phyloP scores from a whole-genome alignment of 805 yeast genomes.

The Saccharomyces cerevisiae region DNA sequence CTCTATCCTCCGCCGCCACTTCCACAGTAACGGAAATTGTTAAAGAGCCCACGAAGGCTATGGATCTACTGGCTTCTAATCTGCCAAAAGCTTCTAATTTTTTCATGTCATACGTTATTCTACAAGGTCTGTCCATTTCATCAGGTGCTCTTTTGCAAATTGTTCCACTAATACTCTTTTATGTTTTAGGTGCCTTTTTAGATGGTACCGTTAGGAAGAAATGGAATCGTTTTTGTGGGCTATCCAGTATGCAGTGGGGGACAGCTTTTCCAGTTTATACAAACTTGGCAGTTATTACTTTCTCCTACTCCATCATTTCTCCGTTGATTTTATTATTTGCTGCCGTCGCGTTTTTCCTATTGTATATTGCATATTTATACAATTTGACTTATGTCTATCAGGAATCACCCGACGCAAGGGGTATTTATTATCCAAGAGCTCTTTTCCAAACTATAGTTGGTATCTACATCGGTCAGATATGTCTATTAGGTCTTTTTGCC shows the following conservation, averaged over 20 bases:
- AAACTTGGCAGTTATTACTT: slow-evolving; percentile 57
- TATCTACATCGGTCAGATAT: slow-evolving; percentile 76
- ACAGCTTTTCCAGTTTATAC: slow-evolving; percentile 70
- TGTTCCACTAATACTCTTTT: slow-evolving; percentile 49
- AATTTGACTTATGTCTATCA: slow-evolving; percentile 63
- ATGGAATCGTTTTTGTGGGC: slow-evolving; percentile 47
- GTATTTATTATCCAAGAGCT: slow-evolving; percentile 81
- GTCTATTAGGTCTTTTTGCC: slow-evolving; percentile 76
- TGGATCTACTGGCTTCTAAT: slow-evolving; percentile 53
- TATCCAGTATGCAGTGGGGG: slow-evolving; percentile 59
- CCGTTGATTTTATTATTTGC: slow-evolving; percentile 78
- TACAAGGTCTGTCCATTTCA: slow-evolving; percentile 61
- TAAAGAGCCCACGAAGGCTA: slow-evolving; percentile 48
- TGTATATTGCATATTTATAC: slow-evolving; percentile 73
- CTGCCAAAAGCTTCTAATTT: slow-evolving; percentile 70
- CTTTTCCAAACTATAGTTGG: slow-evolving; percentile 84
- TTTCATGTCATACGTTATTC: slow-evolving; percentile 55
- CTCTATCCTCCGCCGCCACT: slow-evolving; percentile 63
- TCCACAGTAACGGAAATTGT: slow-evolving; percentile 57
- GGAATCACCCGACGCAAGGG: slow-evolving; percentile 68
- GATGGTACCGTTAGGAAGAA: slow-evolving; percentile 65
- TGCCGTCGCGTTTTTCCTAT: slow-evolving; percentile 55
- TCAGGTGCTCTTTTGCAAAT: slow-evolving; percentile 61
- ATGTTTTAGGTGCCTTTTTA: slow-evolving; percentile 45
- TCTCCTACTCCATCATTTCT: slow-evolving; percentile 65